These are phyloP conservation scores for Quercus aquifolioides DNA, from an alignment of 306 rosid genomes.

Conservation along the genomic window DNA sequence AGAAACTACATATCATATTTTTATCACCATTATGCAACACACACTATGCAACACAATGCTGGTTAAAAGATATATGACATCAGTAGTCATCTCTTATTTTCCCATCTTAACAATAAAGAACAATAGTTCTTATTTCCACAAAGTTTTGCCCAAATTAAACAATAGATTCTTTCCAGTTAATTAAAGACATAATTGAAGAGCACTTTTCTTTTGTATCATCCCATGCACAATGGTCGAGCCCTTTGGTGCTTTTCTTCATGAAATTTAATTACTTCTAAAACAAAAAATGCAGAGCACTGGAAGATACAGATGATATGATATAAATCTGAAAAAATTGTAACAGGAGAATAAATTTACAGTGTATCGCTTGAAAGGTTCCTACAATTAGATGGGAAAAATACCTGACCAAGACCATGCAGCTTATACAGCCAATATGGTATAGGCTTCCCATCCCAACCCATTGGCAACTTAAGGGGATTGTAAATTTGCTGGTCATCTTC, in stretches of 20 bases:
- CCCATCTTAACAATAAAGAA: not conserved
- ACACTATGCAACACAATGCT: not conserved
- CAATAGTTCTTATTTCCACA: not conserved
- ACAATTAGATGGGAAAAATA: conserved; percentile 29
- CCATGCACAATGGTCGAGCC: no score
- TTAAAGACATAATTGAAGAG: not conserved
- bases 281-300: not conserved
- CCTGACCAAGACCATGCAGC: conserved; percentile 99
- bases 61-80: not conserved
- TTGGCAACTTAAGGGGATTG: conserved; percentile 96
- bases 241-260: no score
- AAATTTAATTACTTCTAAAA: no score
- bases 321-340: not conserved
- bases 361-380: not conserved
- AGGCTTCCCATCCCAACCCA: conserved; percentile 99
- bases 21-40: not conserved
- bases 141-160: not conserved
- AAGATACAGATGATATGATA: not conserved
- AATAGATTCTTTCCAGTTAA: not conserved
- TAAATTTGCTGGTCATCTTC: conserved; percentile 98
- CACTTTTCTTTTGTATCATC: no score
- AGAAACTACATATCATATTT: not conserved
- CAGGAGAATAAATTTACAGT: not conserved
- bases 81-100: conserved; percentile 5
- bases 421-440: conserved; percentile 98